phyloP scores from a whole-genome alignment of 2,329 filamentous ascomycete genomes.

The Uncinocarpus reesii region DNA sequence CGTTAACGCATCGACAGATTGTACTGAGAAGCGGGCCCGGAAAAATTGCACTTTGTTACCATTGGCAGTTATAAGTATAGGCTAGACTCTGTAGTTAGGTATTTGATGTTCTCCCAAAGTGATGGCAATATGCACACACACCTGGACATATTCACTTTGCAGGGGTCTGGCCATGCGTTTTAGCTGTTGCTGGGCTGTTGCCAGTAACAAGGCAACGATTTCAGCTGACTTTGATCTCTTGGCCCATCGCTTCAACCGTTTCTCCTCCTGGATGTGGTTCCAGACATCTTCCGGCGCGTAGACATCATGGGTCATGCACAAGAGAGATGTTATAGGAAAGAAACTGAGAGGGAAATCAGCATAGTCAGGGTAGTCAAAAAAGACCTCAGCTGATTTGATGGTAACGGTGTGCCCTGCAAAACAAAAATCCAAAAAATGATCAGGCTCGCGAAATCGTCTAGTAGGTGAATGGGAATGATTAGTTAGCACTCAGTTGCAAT shows the following conservation, averaged over 20 bases:
- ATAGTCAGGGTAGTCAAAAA: neutral
- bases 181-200: conserved; percentile 6
- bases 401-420: neutral
- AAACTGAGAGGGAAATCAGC: neutral
- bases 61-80: too few species aligned
- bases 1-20: too few species aligned
- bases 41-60: too few species aligned
- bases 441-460: too few species aligned
- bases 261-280: neutral
- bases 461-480: too few species aligned
- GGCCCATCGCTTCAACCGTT: neutral
- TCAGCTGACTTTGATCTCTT: conserved; percentile 1
- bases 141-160: too few species aligned
- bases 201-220: conserved; percentile 3
- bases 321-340: neutral
- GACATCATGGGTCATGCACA: neutral
- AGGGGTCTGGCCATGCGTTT: too few species aligned
- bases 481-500: neutral
- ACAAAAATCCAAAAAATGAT: too few species aligned
- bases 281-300: neutral
- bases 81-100: too few species aligned
- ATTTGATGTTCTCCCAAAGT: too few species aligned
- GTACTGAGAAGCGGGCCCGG: too few species aligned
- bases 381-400: neutral
- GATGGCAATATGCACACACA: too few species aligned